Base-by-base conservation (phyloP, 2,329 filamentous ascomycete species). In the Fusarium pseudograminearum region DNA sequence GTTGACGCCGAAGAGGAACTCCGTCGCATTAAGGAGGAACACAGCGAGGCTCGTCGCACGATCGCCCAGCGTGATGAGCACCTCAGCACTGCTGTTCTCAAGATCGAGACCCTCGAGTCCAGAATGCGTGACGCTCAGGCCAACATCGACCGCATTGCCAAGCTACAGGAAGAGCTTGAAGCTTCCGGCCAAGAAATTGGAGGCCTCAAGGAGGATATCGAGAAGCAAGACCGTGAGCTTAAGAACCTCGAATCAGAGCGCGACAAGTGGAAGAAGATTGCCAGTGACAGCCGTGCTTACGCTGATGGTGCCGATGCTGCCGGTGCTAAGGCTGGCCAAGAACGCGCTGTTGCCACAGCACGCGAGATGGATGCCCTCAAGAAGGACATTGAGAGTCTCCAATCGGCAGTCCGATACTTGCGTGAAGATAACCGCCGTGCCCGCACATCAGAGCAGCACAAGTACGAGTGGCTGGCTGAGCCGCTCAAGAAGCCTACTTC, bases 71-170 rank as follows among this genome's bases (percentile, higher is more conserved):
- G 91, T 67, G 93, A 97, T 70, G 92, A 94, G 77, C 90, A 91
- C 36, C 88, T 97, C 54, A 94, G 97, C 78, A 95, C 97, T 61
- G 87, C 93, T 26, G 88, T 91, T n/a, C 91, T 98, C 72, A 94
- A 96, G 79, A 97, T 98, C 72, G 95, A 98, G 80, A 93, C 96
- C 41, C 89, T 98, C 38, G 93, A 97, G 78, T 92, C 93, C 10
- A 87, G 93, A 60, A 94, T 96, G 90, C 89, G 90, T 61, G 94
- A 97, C 76, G 92, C 93, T 8, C 89, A 90, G 69, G 89, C 91
- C 77, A 94, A 95, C 80, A 89, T 92, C 16, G 88, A 89, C 52
- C 86, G 86, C 54, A 92, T 93, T 70, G 83, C 83, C 22, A 88
- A 89, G 56, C 83, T 93, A 15, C 91, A 93, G 78, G 80, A 80